Percentiles rank a stretch among this genome's conserved stretches.
These are phyloP conservation scores for Themeda triandra DNA, from an alignment of 176 grass and related monocot genomes.

Conservation along the genomic window DNA sequence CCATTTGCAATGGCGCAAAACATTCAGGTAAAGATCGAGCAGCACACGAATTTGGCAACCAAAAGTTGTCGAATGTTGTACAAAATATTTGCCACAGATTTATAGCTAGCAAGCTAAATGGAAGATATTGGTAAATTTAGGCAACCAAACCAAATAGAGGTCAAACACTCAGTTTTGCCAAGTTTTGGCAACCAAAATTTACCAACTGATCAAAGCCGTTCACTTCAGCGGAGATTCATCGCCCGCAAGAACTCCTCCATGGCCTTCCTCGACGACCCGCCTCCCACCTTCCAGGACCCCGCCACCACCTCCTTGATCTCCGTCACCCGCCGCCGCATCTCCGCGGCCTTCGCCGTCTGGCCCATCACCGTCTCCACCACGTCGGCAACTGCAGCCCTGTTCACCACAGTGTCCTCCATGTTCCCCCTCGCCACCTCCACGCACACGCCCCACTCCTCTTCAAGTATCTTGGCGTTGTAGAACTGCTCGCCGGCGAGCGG, in stretches of 20 bases:
- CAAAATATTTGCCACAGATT: no score
- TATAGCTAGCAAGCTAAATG: no score
- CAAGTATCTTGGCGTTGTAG: conserved; percentile 28
- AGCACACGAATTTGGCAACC: no score
- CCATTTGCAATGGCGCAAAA: no score
- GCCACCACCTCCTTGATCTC: not conserved
- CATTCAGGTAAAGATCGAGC: no score
- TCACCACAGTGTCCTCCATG: not conserved
- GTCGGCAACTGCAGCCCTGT: not conserved
- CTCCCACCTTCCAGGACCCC: not conserved
- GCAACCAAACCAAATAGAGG: no score
- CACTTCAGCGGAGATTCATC: not conserved
- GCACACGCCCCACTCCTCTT: conserved; percentile 27
- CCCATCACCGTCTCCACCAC: conserved; percentile 14
- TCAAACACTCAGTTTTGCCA: no score
- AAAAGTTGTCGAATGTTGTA: no score
- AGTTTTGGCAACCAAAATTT: no score
- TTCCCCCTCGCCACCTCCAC: conserved; percentile 35
- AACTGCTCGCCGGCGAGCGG: conserved; percentile 33
- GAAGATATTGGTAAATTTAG: no score
- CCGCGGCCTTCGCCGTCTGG: not conserved
- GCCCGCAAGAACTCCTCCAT: not conserved
- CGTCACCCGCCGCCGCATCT: conserved; percentile 2
- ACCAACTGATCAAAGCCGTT: no score
- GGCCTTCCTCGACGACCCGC: not conserved